Conservation (phyloP, 768 basidiomycete species). For the Leucogyrophana mollusca region DNA sequence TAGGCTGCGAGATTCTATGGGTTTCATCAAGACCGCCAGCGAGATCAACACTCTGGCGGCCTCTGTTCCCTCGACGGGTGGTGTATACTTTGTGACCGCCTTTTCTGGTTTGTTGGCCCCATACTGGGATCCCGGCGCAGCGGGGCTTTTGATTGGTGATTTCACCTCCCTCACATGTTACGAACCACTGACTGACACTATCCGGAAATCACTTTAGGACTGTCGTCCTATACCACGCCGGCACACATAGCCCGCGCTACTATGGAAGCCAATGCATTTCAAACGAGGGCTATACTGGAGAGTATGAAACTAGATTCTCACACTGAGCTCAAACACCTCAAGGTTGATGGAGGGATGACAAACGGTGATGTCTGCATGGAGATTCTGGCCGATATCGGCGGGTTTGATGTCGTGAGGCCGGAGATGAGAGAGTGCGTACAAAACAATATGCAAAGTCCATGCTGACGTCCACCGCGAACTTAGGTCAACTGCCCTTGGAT, state of each 20-base stretch:
- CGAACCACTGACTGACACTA: not conserved
- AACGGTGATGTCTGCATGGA: conserved; percentile 89
- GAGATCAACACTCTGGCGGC: conserved; percentile 87
- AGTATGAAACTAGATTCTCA: conserved; percentile 93
- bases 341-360: conserved; percentile 98
- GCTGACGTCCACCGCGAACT: conserved; percentile 1
- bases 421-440: conserved; percentile 90
- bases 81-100: conserved; percentile 95
- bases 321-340: conserved; percentile 76
- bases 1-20: conserved; percentile 88
- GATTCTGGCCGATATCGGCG: conserved; percentile 85
- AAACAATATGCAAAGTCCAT: not conserved
- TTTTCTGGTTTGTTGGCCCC: conserved; percentile 96
- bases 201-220: conserved; percentile 36
- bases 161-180: conserved; percentile 3
- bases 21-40: conserved; percentile 71
- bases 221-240: conserved; percentile 87
- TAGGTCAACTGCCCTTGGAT: conserved; percentile 93
- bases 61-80: conserved; percentile 75
- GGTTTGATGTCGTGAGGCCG: conserved; percentile 88
- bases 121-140: conserved; percentile 95
- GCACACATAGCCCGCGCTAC: conserved; percentile 94
- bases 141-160: conserved; percentile 78
- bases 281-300: conserved; percentile 93
- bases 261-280: conserved; percentile 94